Conservation (phyloP, 2,329 filamentous ascomycete species). For the Aspergillus floridensis region DNA sequence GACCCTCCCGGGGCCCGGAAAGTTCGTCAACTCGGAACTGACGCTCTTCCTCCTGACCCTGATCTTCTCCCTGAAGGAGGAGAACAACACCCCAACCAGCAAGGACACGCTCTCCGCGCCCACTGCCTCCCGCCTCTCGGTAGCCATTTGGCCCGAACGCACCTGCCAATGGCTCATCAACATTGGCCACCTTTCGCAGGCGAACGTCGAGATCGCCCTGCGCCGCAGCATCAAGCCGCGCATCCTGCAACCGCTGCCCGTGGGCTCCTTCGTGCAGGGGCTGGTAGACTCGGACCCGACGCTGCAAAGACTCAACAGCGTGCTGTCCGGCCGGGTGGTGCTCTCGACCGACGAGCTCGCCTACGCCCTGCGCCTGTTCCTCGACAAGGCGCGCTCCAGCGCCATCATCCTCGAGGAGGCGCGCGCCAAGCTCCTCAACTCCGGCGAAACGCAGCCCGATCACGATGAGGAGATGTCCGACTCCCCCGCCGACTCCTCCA, state of each 20-base stretch:
- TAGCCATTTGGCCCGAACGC: constrained; percentile 36
- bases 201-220: constrained; percentile 42
- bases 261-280: constrained; percentile 40
- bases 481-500: constrained; percentile 1
- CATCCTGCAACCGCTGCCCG: constrained; percentile 37
- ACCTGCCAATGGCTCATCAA: constrained; percentile 45
- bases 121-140: constrained; percentile 27
- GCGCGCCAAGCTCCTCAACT: constrained; percentile 30
- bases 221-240: constrained; percentile 34
- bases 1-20: constrained; percentile 22
- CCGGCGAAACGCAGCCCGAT: constrained; percentile 17
- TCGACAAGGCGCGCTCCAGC: constrained; percentile 38
- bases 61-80: constrained; percentile 35
- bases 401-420: constrained; percentile 34
- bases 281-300: constrained; percentile 41
- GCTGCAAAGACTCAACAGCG: constrained; percentile 35
- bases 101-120: constrained; percentile 26
- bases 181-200: constrained; percentile 37
- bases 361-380: constrained; percentile 39
- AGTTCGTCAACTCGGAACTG: constrained; percentile 37
- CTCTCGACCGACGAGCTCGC: constrained; percentile 41
- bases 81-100: constrained; percentile 13
- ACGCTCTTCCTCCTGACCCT: constrained; percentile 39
- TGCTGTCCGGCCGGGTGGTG: constrained; percentile 36
- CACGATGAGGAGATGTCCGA: background rate